Conservation (phyloP, 2,329 filamentous ascomycete genomes). For the Fusarium albidum region DNA sequence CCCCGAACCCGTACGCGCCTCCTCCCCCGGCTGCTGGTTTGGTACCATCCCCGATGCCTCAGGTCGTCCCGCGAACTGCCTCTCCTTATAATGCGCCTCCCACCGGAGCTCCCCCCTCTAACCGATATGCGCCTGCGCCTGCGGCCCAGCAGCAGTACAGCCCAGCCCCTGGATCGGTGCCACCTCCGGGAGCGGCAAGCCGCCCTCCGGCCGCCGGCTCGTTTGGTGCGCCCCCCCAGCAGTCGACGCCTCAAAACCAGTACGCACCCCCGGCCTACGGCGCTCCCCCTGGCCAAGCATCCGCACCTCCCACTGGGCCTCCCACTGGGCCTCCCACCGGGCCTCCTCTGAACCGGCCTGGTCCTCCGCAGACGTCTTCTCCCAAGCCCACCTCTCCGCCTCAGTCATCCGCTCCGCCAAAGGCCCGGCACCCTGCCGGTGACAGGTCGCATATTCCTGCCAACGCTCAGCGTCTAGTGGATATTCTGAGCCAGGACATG, state of each 20-base stretch:
- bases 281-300: constrained; percentile 47
- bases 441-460: constrained; percentile 90
- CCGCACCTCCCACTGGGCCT: constrained; percentile 50
- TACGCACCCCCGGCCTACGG: constrained; percentile 68
- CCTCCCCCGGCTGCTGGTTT: constrained; percentile 70
- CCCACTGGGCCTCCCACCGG: constrained; percentile 49
- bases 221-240: constrained; percentile 56
- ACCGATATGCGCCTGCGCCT: constrained; percentile 77
- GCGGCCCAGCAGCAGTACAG: constrained; percentile 59
- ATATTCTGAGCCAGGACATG: constrained; percentile 85
- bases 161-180: constrained; percentile 51
- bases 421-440: constrained; percentile 77
- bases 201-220: constrained; percentile 57
- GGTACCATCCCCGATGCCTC: constrained; percentile 63
- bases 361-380: constrained; percentile 40
- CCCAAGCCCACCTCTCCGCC: constrained; percentile 54
- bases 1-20: constrained; percentile 60
- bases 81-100: constrained; percentile 90
- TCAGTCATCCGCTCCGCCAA: constrained; percentile 57
- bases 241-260: constrained; percentile 56
- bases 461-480: constrained; percentile 78
- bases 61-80: constrained; percentile 74
- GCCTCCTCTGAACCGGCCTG: constrained; percentile 43
- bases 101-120: constrained; percentile 71
- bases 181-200: constrained; percentile 52